These are phyloP conservation scores for Linum trigynum DNA, from an alignment of 345 rosid genomes.

Conservation along the genomic window DNA sequence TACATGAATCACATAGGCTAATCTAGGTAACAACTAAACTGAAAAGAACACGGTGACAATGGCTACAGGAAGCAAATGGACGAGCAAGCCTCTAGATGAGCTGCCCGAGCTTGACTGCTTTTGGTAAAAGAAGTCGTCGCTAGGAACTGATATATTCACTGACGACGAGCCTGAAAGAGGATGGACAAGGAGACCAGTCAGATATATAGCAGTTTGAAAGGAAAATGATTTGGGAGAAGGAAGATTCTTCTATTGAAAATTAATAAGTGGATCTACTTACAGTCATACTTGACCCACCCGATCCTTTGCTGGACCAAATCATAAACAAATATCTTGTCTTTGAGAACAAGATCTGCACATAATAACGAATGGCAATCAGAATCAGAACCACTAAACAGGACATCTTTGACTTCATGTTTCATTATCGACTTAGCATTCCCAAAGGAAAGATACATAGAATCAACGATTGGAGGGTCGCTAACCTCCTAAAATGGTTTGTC, in stretches of 20 bases:
- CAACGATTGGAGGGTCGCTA: conserved; percentile 1
- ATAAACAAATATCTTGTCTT: conserved; percentile 7
- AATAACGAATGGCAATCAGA: conserved; percentile 5
- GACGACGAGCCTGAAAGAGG: conserved; percentile 19
- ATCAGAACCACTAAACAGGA: not conserved
- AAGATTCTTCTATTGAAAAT: not conserved
- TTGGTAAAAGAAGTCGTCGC: conserved; percentile 21
- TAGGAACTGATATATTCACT: conserved; percentile 26
- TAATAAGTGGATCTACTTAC: not conserved
- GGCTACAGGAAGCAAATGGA: conserved; percentile 30
- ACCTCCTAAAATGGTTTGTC: conserved; percentile 8
- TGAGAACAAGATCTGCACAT: not conserved
- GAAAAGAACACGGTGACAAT: conserved; percentile 23
- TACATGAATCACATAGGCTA: too few species aligned
- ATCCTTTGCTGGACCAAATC: conserved; percentile 6
- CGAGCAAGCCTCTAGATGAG: conserved; percentile 29
- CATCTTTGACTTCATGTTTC: too few species aligned
- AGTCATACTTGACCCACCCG: conserved; percentile 10
- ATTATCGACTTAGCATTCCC: too few species aligned
- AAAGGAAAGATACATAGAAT: not conserved
- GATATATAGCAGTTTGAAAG: not conserved
- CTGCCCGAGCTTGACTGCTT: conserved; percentile 15
- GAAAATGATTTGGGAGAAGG: too few species aligned
- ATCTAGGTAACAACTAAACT: too few species aligned
- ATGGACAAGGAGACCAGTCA: not conserved